Base-by-base conservation (phyloP, 805 yeast genomes). In the Wickerhamiella shivajii region DNA sequence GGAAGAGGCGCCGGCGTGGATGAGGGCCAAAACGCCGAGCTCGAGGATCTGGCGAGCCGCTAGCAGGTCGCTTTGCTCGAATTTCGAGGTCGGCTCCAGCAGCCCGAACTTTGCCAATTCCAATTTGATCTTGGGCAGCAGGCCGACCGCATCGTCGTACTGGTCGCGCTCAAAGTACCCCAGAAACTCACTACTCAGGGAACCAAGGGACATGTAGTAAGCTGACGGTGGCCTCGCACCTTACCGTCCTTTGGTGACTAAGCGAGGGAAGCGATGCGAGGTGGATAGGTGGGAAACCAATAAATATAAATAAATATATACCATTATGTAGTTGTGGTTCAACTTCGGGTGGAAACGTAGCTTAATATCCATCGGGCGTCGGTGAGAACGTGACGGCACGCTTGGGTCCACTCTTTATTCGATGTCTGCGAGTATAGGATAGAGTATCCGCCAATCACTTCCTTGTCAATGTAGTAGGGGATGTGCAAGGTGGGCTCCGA, bases 351-450 rank as follows among this genome's bases (percentile, higher is more conserved):
- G n/a, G n/a, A n/a, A n/a, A 41, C 70, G 49, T 74, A 83, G 3
- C 85, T 76, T 36, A 85, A 56, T 6, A 87, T 64, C 93, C 94
- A 87, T 49, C 81, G 83, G 19, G 72, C 63, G 46, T 87, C 71
- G 0, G 90, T 79, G 30, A 85, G 57, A 9, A 87, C 59, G 48
- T 73, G 78, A 46, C 78, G 77, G 56, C 94, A 84, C 1, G 93
- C 87, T 17, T 76, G 69, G 0, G 95, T 81, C 97, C 97, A 85
- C 40, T 77, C 81, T 28, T 71, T 71, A 50, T 75, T 76, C 1
- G 76, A 68, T 3, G 65, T 56, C 38, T 65, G 61, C 2, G 79
- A 69, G 1, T 81, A 65, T 29, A 74, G 61, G n/a, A 87, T 75
- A 31, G 79, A 70, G 36, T 71, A 67, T 1, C 80, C 84, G 1